Base-by-base conservation (phyloP, 257 asterid genomes). In the Solanum tacnaense region DNA sequence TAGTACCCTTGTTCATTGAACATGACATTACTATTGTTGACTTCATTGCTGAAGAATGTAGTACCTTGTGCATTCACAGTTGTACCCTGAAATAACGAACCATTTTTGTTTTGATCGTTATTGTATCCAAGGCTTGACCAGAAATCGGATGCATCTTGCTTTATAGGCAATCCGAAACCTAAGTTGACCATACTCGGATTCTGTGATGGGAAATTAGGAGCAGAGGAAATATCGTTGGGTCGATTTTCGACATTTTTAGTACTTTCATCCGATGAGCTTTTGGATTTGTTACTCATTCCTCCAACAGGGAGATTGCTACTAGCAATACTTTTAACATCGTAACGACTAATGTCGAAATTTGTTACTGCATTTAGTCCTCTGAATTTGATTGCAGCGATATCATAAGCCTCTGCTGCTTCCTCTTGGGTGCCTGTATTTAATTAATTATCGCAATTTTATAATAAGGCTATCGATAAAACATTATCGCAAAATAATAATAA, bases 341-440 rank as follows among this genome's bases (percentile, higher is more conserved):
- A 96, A 0, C 98, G 96, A 87, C 93, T 91, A 93, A 96, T 96
- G 88, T 94, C 98, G 86, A 96, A 96, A 89, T 96, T 96, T 3
- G 96, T 94, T 29, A 96, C 98, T 0, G 98, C 98, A 39, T 94
- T 96, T 5, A 94, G 90, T 2, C 98, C 98, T 44, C 98, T 93
- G 89, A 96, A 94, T 87, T 96, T 96, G 36, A 96, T 96, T 1
- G 98, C 98, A 0, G 98, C 98, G 9, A 96, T 96, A 87, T 96
- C 98, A 39, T 96, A 96, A 0, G 98, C 98, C 89, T 96, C 98
- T 0, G 98, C 98, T 2, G 98, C 98, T 92, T 96, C 98, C 86
- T 96, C 98, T 75, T 94, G 98, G 2, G 98, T 96, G 88, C 96
- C 98, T 93, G 7, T 35, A 56, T 21, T 23, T n/a, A 46, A 56